Percentiles rank a stretch among this genome's conserved stretches.
Evolutionary conservation across 441 rosid species (phyloP).

Genomic region (Bruguiera hainesii): DNA sequence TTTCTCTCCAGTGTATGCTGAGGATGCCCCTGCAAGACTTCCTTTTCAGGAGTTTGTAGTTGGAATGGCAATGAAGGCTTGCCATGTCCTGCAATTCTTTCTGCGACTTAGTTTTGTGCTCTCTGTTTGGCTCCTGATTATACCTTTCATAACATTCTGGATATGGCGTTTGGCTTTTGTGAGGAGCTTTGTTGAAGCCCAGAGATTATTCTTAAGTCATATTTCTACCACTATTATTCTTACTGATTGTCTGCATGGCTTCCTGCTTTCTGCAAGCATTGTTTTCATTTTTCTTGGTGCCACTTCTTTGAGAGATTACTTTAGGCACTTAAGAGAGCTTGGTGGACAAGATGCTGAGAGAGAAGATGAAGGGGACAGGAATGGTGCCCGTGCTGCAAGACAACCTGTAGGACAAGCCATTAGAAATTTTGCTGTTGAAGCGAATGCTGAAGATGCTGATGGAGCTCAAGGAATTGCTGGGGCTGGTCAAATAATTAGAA

Average conservation of each 20-base stretch:
- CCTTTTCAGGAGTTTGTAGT: constrained; percentile 97
- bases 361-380: constrained; percentile 92
- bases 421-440: constrained; percentile 78
- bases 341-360: constrained; percentile 96
- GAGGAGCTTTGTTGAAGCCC: constrained; percentile 92
- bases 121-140: constrained; percentile 94
- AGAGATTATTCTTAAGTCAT: constrained; percentile 90
- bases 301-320: constrained; percentile 95
- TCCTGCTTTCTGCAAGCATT: constrained; percentile 96
- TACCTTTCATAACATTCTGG: constrained; percentile 98
- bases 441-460: constrained; percentile 75
- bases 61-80: constrained; percentile 94
- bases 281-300: constrained; percentile 99
- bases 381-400: constrained; percentile 86
- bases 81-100: constrained; percentile 89
- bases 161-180: constrained; percentile 96
- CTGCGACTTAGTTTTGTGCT: constrained; percentile 95
- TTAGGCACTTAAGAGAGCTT: constrained; percentile 90
- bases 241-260: constrained; percentile 98
- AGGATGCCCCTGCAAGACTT: constrained; percentile 93
- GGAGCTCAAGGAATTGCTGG: constrained; percentile 82
- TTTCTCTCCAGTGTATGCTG: constrained; percentile 96
- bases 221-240: constrained; percentile 83
- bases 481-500: constrained; percentile 65
- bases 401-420: constrained; percentile 67